Evolutionary conservation across 2,329 filamentous ascomycete species (phyloP), one percentile per base, ranked within the genome.

Genomic region (Cordyceps farinosa): DNA sequence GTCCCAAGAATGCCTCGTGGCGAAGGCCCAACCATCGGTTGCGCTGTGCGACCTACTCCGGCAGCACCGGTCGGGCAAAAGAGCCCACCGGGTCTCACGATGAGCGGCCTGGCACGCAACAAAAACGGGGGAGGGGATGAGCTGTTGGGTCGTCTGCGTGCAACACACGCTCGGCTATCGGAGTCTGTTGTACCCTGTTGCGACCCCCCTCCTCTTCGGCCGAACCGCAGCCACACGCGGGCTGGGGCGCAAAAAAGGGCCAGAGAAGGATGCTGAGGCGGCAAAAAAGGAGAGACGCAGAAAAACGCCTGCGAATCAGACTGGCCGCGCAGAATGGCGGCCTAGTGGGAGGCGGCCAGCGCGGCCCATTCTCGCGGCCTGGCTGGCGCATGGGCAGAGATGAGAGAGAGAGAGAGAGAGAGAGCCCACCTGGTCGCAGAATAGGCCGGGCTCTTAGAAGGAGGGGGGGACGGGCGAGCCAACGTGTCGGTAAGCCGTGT

Each of bases 241-340:
- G 3, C 9, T 22, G 36, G 11, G 36, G 36, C 36, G 30, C 30
- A 5, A 10, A 34, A 10, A 22, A n/a, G n/a, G n/a, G 47, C 2
- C 27, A n/a, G 30, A 15, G 13, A 27, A 13, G 34, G 27, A 52
- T 2, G 27, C 5, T 22, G 44, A n/a, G 17, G 9, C 34, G 34
- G 11, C 7, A 45, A 36, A 34, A 13, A 48, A 17, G 15, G 3
- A 44, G 22, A 38, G 38, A 48, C 22, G 22, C 22, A 22, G 27
- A 48, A 59, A 59, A 40, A 38, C 13, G 60, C 52, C 60, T 51
- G 44, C 22, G 9, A 22, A 42, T 62, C 60, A 62, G 60, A 62
- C 52, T 62, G 51, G 60, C 44, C 60, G 42, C 52, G 44, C 11
- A 38, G 30, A 15, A 13, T 47, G 6, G 59, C 50, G 59, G 42